Conservation (phyloP, 1,284 basidiomycete species). For the Rhodofomes roseus region DNA sequence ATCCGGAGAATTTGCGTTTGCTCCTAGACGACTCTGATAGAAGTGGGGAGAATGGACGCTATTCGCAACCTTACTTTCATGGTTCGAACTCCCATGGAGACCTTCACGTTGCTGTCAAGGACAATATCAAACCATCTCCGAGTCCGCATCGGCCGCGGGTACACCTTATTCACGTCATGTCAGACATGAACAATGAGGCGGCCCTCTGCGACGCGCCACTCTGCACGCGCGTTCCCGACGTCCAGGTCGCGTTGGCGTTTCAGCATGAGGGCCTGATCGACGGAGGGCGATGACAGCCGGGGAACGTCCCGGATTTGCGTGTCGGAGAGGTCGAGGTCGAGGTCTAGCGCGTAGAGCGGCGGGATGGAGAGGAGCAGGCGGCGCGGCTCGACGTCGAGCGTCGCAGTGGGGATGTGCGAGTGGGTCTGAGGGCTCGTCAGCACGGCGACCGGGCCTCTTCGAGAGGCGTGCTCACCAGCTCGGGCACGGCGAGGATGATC, state of each 20-base stretch:
- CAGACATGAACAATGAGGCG: slow-evolving; percentile 36
- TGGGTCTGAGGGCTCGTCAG: slow-evolving; percentile 38
- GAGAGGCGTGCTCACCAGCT: slow-evolving; percentile 39
- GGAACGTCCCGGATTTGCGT: slow-evolving; percentile 35
- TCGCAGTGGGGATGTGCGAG: slow-evolving; percentile 38
- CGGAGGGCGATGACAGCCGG: slow-evolving; percentile 6
- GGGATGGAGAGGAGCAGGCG: slow-evolving; percentile 52
- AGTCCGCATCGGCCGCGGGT: neutral
- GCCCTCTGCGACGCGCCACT: slow-evolving; percentile 57
- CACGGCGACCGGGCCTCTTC: neutral
- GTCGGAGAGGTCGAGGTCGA: slow-evolving; percentile 51
- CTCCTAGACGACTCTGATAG: too few relatives aligned
- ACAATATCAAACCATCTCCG: neutral
- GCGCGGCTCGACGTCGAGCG: slow-evolving; percentile 58
- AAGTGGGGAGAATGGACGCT: too few relatives aligned
- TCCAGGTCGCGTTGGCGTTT: slow-evolving; percentile 56
- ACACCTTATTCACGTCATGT: too few relatives aligned
- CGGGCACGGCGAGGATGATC: slow-evolving; percentile 48
- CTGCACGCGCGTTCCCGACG: slow-evolving; percentile 55
- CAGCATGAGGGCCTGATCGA: slow-evolving; percentile 36
- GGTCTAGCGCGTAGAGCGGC: slow-evolving; percentile 43
- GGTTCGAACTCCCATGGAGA: too few relatives aligned
- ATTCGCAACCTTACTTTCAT: too few relatives aligned
- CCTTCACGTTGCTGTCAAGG: neutral
- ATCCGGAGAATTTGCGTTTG: too few relatives aligned